Percentiles rank a stretch among this genome's conserved stretches.
Conservation (phyloP, 805 yeast species). For the Metschnikowia kofuensis region DNA sequence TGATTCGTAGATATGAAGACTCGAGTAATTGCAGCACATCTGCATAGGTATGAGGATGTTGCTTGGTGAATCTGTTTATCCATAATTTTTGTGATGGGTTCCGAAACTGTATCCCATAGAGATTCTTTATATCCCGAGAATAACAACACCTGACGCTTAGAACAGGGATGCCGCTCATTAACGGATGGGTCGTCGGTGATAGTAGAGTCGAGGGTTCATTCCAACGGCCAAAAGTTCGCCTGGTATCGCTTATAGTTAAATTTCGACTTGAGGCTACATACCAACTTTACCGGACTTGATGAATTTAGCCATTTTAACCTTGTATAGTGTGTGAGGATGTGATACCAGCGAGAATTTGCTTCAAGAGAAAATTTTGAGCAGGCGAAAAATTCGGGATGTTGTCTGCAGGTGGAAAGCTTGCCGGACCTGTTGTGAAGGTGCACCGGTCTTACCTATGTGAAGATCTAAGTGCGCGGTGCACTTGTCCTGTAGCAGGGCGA, state of each 20-base stretch:
- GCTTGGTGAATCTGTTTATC: too few species aligned
- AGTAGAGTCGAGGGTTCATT: not conserved
- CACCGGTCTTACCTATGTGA: not conserved
- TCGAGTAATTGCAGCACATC: too few species aligned
- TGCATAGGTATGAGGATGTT: too few species aligned
- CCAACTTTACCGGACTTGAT: conserved; percentile 99
- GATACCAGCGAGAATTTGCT: conserved; percentile 13
- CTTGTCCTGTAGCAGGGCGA: not conserved
- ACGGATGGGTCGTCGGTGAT: not conserved
- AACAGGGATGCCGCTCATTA: not conserved
- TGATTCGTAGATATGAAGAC: too few species aligned
- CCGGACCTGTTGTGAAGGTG: conserved; percentile 10
- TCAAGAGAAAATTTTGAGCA: conserved; percentile 19
- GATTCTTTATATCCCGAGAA: not conserved
- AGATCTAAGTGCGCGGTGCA: not conserved
- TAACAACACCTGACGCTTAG: not conserved
- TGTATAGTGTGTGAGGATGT: conserved; percentile 23
- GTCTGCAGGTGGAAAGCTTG: conserved; percentile 18
- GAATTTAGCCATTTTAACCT: conserved; percentile 88
- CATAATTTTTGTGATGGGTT: not conserved
- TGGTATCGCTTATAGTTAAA: not conserved
- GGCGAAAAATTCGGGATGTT: conserved; percentile 21
- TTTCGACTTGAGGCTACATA: conserved; percentile 47
- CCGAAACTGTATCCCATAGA: not conserved
- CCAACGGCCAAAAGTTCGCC: not conserved